Evolutionary conservation across 2,329 filamentous ascomycete species (phyloP).

Genomic region (Venturia carpophila): DNA sequence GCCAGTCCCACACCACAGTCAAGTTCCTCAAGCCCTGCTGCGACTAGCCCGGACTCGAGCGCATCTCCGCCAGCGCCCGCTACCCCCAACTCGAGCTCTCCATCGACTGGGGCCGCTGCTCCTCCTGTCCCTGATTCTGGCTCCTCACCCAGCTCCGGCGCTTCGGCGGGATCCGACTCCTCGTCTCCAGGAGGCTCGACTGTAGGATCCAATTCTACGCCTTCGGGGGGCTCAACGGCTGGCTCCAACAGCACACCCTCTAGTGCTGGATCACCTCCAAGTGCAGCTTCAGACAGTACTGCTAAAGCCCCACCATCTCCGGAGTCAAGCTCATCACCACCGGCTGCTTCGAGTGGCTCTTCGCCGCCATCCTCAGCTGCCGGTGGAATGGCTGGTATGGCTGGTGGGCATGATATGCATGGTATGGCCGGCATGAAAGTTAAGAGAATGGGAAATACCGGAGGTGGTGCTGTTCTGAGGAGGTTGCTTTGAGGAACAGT

Average conservation of each 20-base stretch:
- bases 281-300: background rate
- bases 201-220: background rate
- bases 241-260: background rate
- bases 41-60: background rate
- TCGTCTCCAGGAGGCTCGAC: background rate
- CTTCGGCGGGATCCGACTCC: background rate
- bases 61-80: background rate
- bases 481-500: background rate
- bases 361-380: background rate
- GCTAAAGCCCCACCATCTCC: background rate
- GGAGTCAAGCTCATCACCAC: background rate
- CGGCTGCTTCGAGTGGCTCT: background rate
- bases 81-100: background rate
- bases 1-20: background rate
- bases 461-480: background rate
- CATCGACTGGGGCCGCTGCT: background rate
- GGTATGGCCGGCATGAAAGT: background rate
- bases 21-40: background rate
- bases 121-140: background rate
- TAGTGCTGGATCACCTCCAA: background rate
- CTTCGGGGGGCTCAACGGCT: background rate
- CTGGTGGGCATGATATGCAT: background rate
- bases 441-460: background rate
- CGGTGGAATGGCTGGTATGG: background rate
- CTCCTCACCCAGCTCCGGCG: background rate